phyloP scores from a whole-genome alignment of 2,329 filamentous ascomycete species.

The Metarhizium brunneum region DNA sequence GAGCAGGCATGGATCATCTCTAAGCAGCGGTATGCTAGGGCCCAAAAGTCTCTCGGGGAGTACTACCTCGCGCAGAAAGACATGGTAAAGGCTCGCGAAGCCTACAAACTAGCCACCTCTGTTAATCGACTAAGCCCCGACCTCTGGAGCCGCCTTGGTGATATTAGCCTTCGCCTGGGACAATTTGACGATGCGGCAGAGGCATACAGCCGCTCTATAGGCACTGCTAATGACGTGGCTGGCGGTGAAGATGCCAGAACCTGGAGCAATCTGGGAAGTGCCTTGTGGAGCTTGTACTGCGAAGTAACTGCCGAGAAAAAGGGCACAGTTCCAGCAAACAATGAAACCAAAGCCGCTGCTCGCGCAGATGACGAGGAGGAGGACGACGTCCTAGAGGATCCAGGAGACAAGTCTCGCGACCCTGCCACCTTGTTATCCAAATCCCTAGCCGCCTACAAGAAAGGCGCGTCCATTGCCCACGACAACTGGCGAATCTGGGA shows the following conservation, averaged over 20 bases:
- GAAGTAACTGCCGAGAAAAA: slow-evolving; percentile 35
- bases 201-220: slow-evolving; percentile 74
- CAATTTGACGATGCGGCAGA: slow-evolving; percentile 72
- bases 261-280: slow-evolving; percentile 89
- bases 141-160: slow-evolving; percentile 85
- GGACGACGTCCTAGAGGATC: slow-evolving; percentile 11
- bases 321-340: slow-evolving; percentile 15
- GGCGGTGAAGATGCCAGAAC: slow-evolving; percentile 86
- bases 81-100: slow-evolving; percentile 59
- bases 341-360: slow-evolving; percentile 7
- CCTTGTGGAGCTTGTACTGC: slow-evolving; percentile 62
- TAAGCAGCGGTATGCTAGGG: slow-evolving; percentile 68
- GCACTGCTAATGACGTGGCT: slow-evolving; percentile 44
- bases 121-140: slow-evolving; percentile 75
- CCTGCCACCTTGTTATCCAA: slow-evolving; percentile 58
- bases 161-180: slow-evolving; percentile 70
- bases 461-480: slow-evolving; percentile 72
- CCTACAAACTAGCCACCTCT: slow-evolving; percentile 67
- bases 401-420: slow-evolving; percentile 27
- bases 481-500: slow-evolving; percentile 94
- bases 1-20: slow-evolving; percentile 84
- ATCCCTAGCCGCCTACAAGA: slow-evolving; percentile 76
- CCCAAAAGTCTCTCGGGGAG: slow-evolving; percentile 79
- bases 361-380: slow-evolving; percentile 17
- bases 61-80: slow-evolving; percentile 61